Evolutionary conservation across 495 filamentous ascomycete genomes (phyloP).

Genomic region (Pseudotulostoma volvatum): DNA sequence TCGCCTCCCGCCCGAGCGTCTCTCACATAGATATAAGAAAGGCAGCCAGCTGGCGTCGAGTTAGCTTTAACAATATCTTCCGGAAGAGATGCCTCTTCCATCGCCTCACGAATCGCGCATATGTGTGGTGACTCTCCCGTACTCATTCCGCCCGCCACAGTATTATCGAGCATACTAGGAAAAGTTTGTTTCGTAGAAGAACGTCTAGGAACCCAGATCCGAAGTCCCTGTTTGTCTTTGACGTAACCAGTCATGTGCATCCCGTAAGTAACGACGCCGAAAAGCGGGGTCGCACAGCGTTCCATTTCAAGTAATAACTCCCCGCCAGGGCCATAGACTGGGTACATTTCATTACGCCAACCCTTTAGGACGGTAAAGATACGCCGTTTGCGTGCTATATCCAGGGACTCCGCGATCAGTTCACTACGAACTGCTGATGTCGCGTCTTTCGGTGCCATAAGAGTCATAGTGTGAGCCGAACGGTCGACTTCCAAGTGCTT

Average conservation of each 20-base stretch:
- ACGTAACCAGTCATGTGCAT: slow-evolving; percentile 77
- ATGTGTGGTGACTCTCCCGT: slow-evolving; percentile 61
- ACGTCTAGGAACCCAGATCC: slow-evolving; percentile 72
- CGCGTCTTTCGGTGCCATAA: slow-evolving; percentile 18
- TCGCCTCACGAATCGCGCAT: slow-evolving; percentile 68
- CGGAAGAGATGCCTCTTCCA: slow-evolving; percentile 79
- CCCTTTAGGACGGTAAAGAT: slow-evolving; percentile 59
- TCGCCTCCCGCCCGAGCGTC: slow-evolving; percentile 70
- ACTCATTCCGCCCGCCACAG: slow-evolving; percentile 78
- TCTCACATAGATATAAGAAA: slow-evolving; percentile 76
- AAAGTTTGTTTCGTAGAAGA: slow-evolving; percentile 68
- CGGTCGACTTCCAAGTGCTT: slow-evolving; percentile 37
- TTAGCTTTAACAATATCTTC: slow-evolving; percentile 45
- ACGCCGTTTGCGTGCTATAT: slow-evolving; percentile 43
- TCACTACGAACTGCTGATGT: slow-evolving; percentile 41
- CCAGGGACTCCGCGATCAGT: slow-evolving; percentile 40
- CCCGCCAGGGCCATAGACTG: slow-evolving; percentile 50
- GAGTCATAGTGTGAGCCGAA: slow-evolving; percentile 29
- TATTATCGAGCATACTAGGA: slow-evolving; percentile 79
- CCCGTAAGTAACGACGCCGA: slow-evolving; percentile 77
- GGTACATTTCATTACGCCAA: slow-evolving; percentile 83
- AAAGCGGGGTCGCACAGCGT: slow-evolving; percentile 58
- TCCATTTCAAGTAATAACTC: slow-evolving; percentile 64
- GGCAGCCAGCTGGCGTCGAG: slow-evolving; percentile 43
- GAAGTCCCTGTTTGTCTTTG: slow-evolving; percentile 39